Evolutionary conservation across 495 filamentous ascomycete species (phyloP).

Genomic region (Ramalina intermedia): DNA sequence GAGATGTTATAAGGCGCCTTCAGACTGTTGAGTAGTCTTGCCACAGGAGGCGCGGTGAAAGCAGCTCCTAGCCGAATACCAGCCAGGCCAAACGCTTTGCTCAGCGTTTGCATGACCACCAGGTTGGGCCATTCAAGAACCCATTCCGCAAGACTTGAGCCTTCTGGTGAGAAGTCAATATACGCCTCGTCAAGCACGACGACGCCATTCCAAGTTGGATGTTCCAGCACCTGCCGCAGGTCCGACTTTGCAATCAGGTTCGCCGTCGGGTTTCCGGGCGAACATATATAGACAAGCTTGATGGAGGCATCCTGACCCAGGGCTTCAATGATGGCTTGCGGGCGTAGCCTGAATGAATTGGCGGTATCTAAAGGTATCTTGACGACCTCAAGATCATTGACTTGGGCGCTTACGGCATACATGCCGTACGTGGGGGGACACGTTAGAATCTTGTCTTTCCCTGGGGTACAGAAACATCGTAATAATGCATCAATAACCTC

Average conservation of each 20-base stretch:
- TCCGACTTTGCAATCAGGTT: conserved; percentile 63
- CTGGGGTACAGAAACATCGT: conserved; percentile 80
- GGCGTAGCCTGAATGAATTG: conserved; percentile 54
- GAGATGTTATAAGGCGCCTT: conserved; percentile 96
- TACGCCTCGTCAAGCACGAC: conserved; percentile 94
- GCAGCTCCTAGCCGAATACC: conserved; percentile 71
- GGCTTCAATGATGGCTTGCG: conserved; percentile 46
- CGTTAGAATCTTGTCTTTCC: conserved; percentile 75
- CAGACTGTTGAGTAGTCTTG: conserved; percentile 66
- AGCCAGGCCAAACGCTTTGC: conserved; percentile 90
- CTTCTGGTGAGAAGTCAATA: conserved; percentile 78
- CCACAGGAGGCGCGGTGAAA: conserved; percentile 54
- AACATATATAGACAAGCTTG: conserved; percentile 84
- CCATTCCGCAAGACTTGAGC: conserved; percentile 79
- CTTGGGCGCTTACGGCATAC: conserved; percentile 85
- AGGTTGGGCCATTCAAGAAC: conserved; percentile 89
- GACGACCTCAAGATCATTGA: conserved; percentile 80
- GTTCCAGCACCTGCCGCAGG: conserved; percentile 57
- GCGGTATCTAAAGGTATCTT: conserved; percentile 58
- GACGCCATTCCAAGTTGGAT: conserved; percentile 90
- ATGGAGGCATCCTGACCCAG: conserved; percentile 52
- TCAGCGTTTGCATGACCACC: conserved; percentile 93
- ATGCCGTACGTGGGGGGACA: conserved; percentile 98
- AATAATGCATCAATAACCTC: conserved; percentile 63
- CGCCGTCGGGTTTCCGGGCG: conserved; percentile 87